These are phyloP conservation scores for Blastosporella zonata DNA, from an alignment of 1,284 basidiomycete genomes.

Conservation along the genomic window DNA sequence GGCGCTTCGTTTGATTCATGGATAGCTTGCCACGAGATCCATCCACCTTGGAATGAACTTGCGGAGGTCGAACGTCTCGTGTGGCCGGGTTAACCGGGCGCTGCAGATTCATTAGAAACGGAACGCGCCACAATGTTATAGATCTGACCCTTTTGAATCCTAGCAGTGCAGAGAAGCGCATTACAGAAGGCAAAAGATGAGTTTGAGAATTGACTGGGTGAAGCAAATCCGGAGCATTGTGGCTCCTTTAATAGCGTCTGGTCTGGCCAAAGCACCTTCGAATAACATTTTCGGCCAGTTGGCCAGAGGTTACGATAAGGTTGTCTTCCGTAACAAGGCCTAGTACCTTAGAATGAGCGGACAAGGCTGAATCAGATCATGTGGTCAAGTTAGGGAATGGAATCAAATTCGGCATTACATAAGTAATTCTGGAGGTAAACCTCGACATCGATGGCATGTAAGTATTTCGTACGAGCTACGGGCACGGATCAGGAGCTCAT, in stretches of 20 bases:
- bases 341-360: background rate
- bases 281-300: constrained; percentile 13
- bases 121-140: background rate
- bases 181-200: background rate
- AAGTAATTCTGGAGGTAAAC: no score
- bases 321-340: constrained; percentile 1
- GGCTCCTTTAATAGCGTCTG: background rate
- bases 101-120: background rate
- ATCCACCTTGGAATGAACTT: constrained; percentile 3
- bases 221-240: constrained; percentile 3
- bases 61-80: background rate
- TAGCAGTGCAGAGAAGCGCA: constrained; percentile 13
- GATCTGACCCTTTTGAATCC: constrained; percentile 4
- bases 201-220: no score
- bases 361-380: constrained; percentile 4
- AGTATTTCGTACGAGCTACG: no score
- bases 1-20: constrained; percentile 10
- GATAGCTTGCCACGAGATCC: constrained; percentile 7
- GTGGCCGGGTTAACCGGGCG: background rate
- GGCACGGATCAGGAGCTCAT: no score
- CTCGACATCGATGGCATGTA: no score
- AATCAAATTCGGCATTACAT: no score
- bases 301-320: background rate
- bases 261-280: constrained; percentile 13
- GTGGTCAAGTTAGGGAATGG: background rate